These are phyloP conservation scores for Wallacemonas sp. DNA, from an alignment of 208 protist genomes.

Conservation along the genomic window DNA sequence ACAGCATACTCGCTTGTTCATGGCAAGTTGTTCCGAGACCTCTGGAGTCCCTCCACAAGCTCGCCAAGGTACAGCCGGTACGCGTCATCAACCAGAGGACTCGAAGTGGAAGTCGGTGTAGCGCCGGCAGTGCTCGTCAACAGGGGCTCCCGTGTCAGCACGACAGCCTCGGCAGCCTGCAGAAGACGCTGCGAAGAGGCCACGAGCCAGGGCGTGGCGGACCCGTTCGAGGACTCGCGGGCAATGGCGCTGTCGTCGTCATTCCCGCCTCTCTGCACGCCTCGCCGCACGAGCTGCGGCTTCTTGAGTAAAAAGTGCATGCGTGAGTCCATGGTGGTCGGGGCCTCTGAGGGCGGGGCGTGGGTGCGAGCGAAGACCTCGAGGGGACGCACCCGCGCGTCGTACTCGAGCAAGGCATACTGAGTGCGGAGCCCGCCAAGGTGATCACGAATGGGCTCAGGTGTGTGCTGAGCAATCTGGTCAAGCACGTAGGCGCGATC, in stretches of 20 bases:
- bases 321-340: conserved; percentile 59
- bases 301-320: conserved; percentile 63
- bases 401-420: conserved; percentile 65
- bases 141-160: conserved; percentile 2
- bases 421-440: conserved; percentile 74
- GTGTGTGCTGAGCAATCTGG: conserved; percentile 31
- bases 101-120: no score
- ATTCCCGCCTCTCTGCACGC: conserved; percentile 11
- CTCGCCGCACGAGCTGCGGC: conserved; percentile 37
- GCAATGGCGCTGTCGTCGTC: background rate
- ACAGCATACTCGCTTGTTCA: no score
- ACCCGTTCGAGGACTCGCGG: no score
- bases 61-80: conserved; percentile 49
- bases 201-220: background rate
- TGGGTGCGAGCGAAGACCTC: conserved; percentile 44
- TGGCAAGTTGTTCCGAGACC: conserved; percentile 38
- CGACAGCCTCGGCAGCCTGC: background rate
- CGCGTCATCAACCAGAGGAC: conserved; percentile 36
- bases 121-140: conserved; percentile 12
- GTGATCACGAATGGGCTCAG: conserved; percentile 18
- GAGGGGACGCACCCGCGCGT: conserved; percentile 40
- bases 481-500: conserved; percentile 66
- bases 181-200: background rate
- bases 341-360: conserved; percentile 28
- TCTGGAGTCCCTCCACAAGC: conserved; percentile 50